A percentile compares a stretch with the other conserved stretches of the same genome.
Conservation (phyloP, 352 stramenopile species). For the Phytophthora agathidicida region DNA sequence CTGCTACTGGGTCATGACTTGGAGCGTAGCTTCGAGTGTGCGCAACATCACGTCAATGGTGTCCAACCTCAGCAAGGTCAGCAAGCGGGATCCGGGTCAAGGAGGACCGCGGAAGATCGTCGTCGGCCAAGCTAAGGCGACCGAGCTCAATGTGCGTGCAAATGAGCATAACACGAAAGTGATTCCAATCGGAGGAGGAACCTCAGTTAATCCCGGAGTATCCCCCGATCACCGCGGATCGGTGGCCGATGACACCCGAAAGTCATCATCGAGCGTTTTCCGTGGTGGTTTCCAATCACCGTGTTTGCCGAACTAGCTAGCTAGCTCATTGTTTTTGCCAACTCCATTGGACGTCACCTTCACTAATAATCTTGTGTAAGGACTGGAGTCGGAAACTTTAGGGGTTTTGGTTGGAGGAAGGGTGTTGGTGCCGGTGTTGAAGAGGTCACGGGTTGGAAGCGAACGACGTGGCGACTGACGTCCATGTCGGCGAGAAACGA, state of each 20-base stretch:
- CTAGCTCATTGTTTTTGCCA: too few species aligned
- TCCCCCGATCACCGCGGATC: slow-evolving; percentile 6
- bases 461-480: slow-evolving; percentile 9
- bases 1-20: slow-evolving; percentile 68
- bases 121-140: slow-evolving; percentile 17
- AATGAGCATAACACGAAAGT: slow-evolving; percentile 7
- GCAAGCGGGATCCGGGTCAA: slow-evolving; percentile 16
- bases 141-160: slow-evolving; percentile 1
- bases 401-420: too few species aligned
- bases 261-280: slow-evolving; percentile 25
- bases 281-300: too few species aligned
- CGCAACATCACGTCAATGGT: slow-evolving; percentile 32
- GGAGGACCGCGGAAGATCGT: slow-evolving; percentile 14
- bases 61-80: slow-evolving; percentile 25
- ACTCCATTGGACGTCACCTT: too few species aligned
- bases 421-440: not conserved
- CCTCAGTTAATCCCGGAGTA: not conserved
- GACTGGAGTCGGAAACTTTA: too few species aligned
- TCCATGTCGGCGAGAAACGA: slow-evolving; percentile 14
- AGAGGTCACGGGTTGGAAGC: not conserved
- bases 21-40: slow-evolving; percentile 33
- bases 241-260: not conserved
- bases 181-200: not conserved
- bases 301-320: too few species aligned
- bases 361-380: too few species aligned